These are phyloP conservation scores for Pseudocercospora cruenta DNA, from an alignment of 2,329 filamentous ascomycete genomes.

Conservation along the genomic window DNA sequence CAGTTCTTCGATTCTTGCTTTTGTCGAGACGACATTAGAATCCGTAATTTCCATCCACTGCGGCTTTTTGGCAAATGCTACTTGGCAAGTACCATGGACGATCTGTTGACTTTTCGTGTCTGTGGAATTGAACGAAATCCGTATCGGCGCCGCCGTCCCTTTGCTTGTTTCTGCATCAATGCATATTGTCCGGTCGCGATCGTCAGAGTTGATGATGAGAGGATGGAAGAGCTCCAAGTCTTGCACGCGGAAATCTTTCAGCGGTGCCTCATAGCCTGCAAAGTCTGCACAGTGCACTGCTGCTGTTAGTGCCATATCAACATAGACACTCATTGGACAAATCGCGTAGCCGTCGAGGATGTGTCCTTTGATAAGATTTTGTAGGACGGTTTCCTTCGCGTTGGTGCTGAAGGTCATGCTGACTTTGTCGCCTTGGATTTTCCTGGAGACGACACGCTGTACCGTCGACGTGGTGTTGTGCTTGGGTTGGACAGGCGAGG, in stretches of 20 bases:
- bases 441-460: neutral
- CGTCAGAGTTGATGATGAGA: neutral
- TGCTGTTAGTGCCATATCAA: slow-evolving; percentile 26
- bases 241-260: neutral
- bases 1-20: neutral
- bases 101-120: neutral
- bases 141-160: neutral
- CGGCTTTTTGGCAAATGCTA: neutral
- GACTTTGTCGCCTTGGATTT: neutral
- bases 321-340: slow-evolving; percentile 26
- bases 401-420: neutral
- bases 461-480: neutral
- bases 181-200: neutral
- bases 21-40: neutral
- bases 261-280: neutral
- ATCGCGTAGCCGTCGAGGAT: slow-evolving; percentile 31
- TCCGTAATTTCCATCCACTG: neutral
- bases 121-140: neutral
- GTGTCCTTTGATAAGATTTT: slow-evolving; percentile 30
- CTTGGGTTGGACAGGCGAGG: neutral
- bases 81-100: neutral
- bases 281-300: neutral
- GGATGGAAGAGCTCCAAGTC: neutral
- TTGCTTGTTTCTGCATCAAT: neutral
- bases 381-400: neutral